Evolutionary conservation across 176 grass and related monocot species (phyloP), one percentile per base, ranked within the genome.

Genomic region (Hordeum marinum): DNA sequence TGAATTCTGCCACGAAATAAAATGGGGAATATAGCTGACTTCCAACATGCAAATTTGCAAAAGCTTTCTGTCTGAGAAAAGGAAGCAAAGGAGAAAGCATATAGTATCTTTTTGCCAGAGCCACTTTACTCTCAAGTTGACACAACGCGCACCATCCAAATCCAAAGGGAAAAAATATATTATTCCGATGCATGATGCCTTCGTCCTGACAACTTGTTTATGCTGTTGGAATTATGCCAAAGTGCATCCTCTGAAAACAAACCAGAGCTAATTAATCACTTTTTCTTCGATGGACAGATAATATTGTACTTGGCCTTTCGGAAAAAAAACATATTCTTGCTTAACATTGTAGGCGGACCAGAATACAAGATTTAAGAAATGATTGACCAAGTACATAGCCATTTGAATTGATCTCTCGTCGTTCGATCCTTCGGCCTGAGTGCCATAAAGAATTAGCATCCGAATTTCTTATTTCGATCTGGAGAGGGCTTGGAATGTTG

Each of bases 51-150:
- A 90, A 58, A 60, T 86, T 86, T 90, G 80, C 65, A 79, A 90
- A 90, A 90, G 80, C 74, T 86, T 90, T 83, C 84, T 90, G 84
- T 90, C 84, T 60, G 79, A 86, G 80, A 83, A 67, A 83, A 79
- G 84, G 88, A 83, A 70, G 84, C 84, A 86, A 79, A 74, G 21
- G 32, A 46, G 78, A 46, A 82, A 63, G 71, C 83, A 86, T 71
- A 77, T 43, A 42, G 5, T 82, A 78, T 85, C 77, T 76, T 69
- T 70, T 57, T 52, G 64, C 64, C 64, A 72, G 54, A 29, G 21
- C 58, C 73, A 78, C 79, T 86, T 90, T 57, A 7, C 46, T 35
- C 10, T 34, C 79, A 20, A 86, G 83, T 90, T 86, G 84, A 90
- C 73, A 86, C 65, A 58, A 57, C 7, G 58, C 68, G 80, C 88